Conservation (phyloP, 768 basidiomycete species). For the Mycena polygramma region DNA sequence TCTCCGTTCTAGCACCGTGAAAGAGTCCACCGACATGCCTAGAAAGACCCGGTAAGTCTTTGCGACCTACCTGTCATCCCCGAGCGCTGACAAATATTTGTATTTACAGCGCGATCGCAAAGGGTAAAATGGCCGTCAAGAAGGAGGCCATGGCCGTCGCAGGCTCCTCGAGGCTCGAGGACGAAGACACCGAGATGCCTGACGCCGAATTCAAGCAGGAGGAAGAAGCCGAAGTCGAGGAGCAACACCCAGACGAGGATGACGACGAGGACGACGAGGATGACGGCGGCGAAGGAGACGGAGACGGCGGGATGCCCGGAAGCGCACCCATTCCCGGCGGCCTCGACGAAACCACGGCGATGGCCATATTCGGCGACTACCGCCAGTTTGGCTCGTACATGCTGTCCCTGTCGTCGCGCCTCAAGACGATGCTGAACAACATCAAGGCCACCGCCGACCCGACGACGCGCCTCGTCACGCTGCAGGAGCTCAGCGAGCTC, state of each 20-base stretch:
- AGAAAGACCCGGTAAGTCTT: conserved; percentile 75
- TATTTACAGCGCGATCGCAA: conserved; percentile 53
- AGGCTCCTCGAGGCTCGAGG: conserved; percentile 73
- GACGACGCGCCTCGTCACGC: conserved; percentile 86
- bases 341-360: conserved; percentile 77
- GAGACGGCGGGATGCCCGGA: conserved; percentile 50
- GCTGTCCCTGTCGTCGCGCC: conserved; percentile 86
- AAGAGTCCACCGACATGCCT: conserved; percentile 71
- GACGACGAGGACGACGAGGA: conserved; percentile 62
- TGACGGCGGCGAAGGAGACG: conserved; percentile 49
- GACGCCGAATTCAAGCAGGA: conserved; percentile 66
- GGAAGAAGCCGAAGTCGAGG: conserved; percentile 57
- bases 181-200: conserved; percentile 84
- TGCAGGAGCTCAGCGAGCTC: conserved; percentile 95
- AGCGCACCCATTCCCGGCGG: conserved; percentile 63
- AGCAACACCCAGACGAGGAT: conserved; percentile 55
- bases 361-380: conserved; percentile 90
- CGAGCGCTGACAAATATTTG: conserved; percentile 32
- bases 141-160: conserved; percentile 68
- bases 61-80: conserved; percentile 22
- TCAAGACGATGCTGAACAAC: conserved; percentile 92
- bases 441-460: conserved; percentile 89
- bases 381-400: conserved; percentile 93
- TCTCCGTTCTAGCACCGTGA: conserved; percentile 70
- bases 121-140: conserved; percentile 73